Conservation (phyloP, 352 stramenopile species). For the Phytophthora megakarya region DNA sequence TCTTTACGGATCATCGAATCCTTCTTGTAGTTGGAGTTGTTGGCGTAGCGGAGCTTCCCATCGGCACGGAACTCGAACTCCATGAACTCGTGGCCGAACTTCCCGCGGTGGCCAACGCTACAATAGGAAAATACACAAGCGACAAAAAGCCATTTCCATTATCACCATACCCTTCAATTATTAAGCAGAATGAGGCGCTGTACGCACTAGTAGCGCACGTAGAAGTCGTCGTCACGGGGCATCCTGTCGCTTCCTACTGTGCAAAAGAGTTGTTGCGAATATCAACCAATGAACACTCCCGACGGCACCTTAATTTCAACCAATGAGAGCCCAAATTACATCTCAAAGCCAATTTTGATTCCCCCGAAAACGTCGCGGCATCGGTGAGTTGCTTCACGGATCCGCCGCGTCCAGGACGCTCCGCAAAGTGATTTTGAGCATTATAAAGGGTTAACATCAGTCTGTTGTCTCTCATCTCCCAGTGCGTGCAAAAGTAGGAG, state of each 20-base stretch:
- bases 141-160: neutral
- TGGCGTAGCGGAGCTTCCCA: conserved; percentile 95
- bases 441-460: neutral
- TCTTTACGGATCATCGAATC: conserved; percentile 98
- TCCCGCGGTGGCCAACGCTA: conserved; percentile 95
- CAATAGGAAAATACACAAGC: neutral
- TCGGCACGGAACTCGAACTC: conserved; percentile 96
- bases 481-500: neutral
- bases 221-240: conserved; percentile 81
- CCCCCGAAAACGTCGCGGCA: conserved; percentile 11
- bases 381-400: conserved; percentile 9
- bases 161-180: neutral
- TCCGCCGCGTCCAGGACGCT: neutral
- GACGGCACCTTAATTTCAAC: conserved; percentile 9
- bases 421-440: neutral
- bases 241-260: conserved; percentile 39
- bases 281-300: conserved; percentile 35
- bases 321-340: conserved; percentile 12
- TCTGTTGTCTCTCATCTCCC: neutral
- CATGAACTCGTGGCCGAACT: conserved; percentile 98
- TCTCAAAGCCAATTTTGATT: conserved; percentile 13
- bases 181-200: neutral
- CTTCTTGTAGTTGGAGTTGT: conserved; percentile 99
- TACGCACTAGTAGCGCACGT: conserved; percentile 89
- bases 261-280: conserved; percentile 9